phyloP scores from a whole-genome alignment of 2,329 filamentous ascomycete genomes.

The Phoma sp. region DNA sequence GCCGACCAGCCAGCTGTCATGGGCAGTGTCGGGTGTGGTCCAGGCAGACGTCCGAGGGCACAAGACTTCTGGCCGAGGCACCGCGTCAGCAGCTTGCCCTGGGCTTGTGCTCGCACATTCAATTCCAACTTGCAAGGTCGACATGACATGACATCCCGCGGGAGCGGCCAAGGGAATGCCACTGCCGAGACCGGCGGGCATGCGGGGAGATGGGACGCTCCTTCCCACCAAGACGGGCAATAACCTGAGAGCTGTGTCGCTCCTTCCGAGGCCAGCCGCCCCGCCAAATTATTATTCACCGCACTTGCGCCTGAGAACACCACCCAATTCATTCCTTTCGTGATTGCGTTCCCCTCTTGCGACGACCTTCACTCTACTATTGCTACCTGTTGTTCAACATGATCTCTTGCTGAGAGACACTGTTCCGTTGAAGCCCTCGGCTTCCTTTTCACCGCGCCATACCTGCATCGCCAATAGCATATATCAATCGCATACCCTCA shows the following conservation, averaged over 20 bases:
- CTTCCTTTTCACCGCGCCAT: conserved; percentile 8
- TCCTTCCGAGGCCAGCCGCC: conserved; percentile 2
- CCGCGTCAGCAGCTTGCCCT: background rate
- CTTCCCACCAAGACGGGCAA: background rate
- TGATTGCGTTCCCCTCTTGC: background rate
- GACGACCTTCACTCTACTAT: background rate
- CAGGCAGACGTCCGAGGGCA: conserved; percentile 11
- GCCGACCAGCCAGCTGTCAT: conserved; percentile 3
- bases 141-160: background rate
- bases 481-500: background rate
- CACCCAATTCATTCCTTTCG: conserved; percentile 5
- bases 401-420: conserved; percentile 12
- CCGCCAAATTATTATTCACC: background rate
- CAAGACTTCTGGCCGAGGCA: conserved; percentile 4
- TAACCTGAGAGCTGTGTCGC: background rate
- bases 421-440: conserved; percentile 10
- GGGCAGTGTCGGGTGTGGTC: conserved; percentile 4
- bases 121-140: background rate
- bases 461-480: background rate
- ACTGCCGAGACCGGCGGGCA: conserved; percentile 1
- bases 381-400: background rate
- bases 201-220: background rate
- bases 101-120: background rate
- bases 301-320: conserved; percentile 1
- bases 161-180: background rate